phyloP scores from a whole-genome alignment of 768 basidiomycete genomes.

The Suillus ampliporus region DNA sequence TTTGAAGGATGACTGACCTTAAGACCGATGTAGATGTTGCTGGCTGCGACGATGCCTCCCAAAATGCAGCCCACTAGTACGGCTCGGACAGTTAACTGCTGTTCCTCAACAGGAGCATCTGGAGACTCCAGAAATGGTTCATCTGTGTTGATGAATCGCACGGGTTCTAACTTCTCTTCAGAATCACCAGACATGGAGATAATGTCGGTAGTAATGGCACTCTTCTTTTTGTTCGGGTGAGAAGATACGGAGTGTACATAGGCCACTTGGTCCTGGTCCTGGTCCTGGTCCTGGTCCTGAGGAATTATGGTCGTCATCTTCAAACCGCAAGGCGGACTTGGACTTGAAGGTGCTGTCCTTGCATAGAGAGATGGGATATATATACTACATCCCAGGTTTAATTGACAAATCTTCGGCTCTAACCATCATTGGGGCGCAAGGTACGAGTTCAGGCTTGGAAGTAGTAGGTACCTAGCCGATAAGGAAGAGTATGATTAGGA shows the following conservation, averaged over 20 bases:
- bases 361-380: background rate
- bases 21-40: conserved; percentile 69
- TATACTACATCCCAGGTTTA: background rate
- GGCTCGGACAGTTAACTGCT: conserved; percentile 52
- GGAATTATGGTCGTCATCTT: background rate
- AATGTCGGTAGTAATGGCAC: background rate
- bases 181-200: background rate
- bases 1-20: conserved; percentile 36
- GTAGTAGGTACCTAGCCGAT: background rate
- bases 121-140: conserved; percentile 58
- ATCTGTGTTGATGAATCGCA: conserved; percentile 14
- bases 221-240: background rate
- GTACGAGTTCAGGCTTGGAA: background rate
- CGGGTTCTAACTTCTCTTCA: background rate
- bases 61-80: conserved; percentile 53
- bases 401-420: background rate
- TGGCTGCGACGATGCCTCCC: conserved; percentile 62
- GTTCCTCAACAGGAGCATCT: conserved; percentile 50
- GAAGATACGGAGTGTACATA: background rate
- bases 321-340: background rate
- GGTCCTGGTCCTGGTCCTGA: too few species aligned
- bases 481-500: conserved; percentile 26
- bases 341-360: background rate
- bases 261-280: background rate
- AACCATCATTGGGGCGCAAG: background rate